phyloP scores from a whole-genome alignment of 2,329 filamentous ascomycete species.

The Juglanconis oblonga region DNA sequence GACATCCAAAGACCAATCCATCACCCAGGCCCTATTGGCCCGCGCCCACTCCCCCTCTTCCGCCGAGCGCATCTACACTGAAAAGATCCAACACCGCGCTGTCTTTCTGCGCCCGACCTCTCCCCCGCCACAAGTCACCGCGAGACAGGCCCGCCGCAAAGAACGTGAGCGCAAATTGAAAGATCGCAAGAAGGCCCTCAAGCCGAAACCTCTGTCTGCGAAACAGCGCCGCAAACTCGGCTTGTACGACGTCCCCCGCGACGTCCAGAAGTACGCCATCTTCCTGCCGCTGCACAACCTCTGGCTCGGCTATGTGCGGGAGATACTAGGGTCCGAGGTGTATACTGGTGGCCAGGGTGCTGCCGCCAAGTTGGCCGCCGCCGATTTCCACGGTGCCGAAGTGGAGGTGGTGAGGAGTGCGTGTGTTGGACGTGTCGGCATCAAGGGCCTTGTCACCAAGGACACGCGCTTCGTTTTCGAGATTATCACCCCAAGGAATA shows the following conservation, averaged over 20 bases:
- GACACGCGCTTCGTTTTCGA: slow-evolving; percentile 87
- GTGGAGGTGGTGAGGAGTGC: slow-evolving; percentile 79
- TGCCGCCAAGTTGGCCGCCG: slow-evolving; percentile 74
- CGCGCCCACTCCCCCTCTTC: slow-evolving; percentile 77
- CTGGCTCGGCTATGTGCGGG: slow-evolving; percentile 83
- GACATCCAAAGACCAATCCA: slow-evolving; percentile 27
- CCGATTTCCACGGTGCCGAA: slow-evolving; percentile 86
- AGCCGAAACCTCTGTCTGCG: slow-evolving; percentile 70
- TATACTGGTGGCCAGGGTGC: slow-evolving; percentile 54
- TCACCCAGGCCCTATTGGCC: slow-evolving; percentile 65
- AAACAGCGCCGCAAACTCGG: slow-evolving; percentile 71
- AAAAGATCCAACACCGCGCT: slow-evolving; percentile 79
- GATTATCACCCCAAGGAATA: slow-evolving; percentile 69
- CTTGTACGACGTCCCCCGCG: slow-evolving; percentile 70
- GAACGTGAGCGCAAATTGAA: slow-evolving; percentile 46
- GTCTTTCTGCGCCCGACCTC: slow-evolving; percentile 76
- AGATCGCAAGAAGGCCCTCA: slow-evolving; percentile 43
- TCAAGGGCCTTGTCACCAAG: slow-evolving; percentile 82
- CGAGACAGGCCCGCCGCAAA: slow-evolving; percentile 55
- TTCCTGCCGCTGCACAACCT: slow-evolving; percentile 75
- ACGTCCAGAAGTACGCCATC: slow-evolving; percentile 67
- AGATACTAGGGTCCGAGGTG: slow-evolving; percentile 66
- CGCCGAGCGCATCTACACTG: slow-evolving; percentile 68
- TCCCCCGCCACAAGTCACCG: slow-evolving; percentile 56
- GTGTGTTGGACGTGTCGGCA: slow-evolving; percentile 78